phyloP scores from a whole-genome alignment of 2,329 filamentous ascomycete genomes.

The Aureobasidium uvarum region DNA sequence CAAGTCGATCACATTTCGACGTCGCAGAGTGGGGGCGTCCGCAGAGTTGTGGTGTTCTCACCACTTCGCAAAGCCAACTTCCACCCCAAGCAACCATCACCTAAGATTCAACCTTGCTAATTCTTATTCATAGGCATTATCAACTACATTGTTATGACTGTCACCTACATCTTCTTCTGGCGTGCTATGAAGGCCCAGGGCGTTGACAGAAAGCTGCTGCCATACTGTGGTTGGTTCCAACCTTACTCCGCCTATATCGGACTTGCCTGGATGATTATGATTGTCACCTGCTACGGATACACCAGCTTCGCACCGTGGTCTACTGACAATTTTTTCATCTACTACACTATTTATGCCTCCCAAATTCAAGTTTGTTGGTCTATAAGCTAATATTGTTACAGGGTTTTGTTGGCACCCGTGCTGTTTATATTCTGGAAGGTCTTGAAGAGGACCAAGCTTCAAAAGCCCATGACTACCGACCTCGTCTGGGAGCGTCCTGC shows the following conservation, averaged over 20 bases:
- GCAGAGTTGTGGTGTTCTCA: no score
- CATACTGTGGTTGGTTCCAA: slow-evolving; percentile 57
- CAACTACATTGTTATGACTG: slow-evolving; percentile 60
- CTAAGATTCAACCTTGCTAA: no score
- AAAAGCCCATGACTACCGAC: slow-evolving; percentile 56
- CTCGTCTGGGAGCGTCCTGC: slow-evolving; percentile 60
- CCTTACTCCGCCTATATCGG: slow-evolving; percentile 55
- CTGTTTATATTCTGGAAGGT: slow-evolving; percentile 64
- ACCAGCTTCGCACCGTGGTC: slow-evolving; percentile 50
- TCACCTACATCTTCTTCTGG: slow-evolving; percentile 61
- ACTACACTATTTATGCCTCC: no score
- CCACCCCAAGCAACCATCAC: no score
- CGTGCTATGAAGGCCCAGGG: slow-evolving; percentile 53
- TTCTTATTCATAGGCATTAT: slow-evolving; percentile 48
- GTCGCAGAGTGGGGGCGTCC: no score
- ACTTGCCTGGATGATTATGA: slow-evolving; percentile 36
- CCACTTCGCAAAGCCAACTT: no score
- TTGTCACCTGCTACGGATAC: slow-evolving; percentile 57
- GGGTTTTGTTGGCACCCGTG: slow-evolving; percentile 51
- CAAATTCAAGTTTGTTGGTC: no score
- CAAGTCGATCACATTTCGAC: no score
- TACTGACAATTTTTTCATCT: slow-evolving; percentile 48
- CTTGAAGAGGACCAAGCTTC: slow-evolving; percentile 57
- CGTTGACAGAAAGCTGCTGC: slow-evolving; percentile 53
- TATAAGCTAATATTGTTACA: no score